Conservation (phyloP, 305 asterid genomes). For the Fraxinus ornus region DNA sequence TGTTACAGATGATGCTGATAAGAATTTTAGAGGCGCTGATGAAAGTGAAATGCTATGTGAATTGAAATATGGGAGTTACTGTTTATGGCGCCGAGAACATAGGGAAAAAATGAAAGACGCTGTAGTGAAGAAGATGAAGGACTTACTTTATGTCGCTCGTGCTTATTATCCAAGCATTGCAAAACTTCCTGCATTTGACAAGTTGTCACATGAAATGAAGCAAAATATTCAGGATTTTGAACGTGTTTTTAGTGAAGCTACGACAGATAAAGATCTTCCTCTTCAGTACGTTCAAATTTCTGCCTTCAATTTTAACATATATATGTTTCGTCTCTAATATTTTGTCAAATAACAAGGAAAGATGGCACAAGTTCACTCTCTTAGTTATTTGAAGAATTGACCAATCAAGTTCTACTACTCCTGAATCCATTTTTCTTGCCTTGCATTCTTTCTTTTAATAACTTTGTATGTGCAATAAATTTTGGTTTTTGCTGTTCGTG, state of each 20-base stretch:
- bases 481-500: neutral
- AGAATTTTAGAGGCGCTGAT: constrained; percentile 38
- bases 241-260: constrained; percentile 83
- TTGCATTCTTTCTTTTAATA: neutral
- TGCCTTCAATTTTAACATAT: neutral
- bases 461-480: neutral
- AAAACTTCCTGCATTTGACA: constrained; percentile 76
- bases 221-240: constrained; percentile 97
- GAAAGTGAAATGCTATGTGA: constrained; percentile 69
- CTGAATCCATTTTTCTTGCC: neutral
- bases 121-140: constrained; percentile 91
- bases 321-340: constrained; percentile 5
- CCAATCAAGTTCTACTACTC: neutral
- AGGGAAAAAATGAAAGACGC: constrained; percentile 67
- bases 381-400: neutral
- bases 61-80: constrained; percentile 88
- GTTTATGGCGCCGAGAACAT: constrained; percentile 87
- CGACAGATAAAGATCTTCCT: constrained; percentile 93
- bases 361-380: neutral
- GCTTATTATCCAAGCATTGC: constrained; percentile 98
- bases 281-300: constrained; percentile 54
- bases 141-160: constrained; percentile 92
- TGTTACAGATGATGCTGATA: constrained; percentile 28
- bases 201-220: constrained; percentile 82
- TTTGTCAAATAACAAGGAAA: neutral